These are phyloP conservation scores for Metschnikowia chrysomelidarum DNA, from an alignment of 805 yeast genomes.

Conservation along the genomic window DNA sequence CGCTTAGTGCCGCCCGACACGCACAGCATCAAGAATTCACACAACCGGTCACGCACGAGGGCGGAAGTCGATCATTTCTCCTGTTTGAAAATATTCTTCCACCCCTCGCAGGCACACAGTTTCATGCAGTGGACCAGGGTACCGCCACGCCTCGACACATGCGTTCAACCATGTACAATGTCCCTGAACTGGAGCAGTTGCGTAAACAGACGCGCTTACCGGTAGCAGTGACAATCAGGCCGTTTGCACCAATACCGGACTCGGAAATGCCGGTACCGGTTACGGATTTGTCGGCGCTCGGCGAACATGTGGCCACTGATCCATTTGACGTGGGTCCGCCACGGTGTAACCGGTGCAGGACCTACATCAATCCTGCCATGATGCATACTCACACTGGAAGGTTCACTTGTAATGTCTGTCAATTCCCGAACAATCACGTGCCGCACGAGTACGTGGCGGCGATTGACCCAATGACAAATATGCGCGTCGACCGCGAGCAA, in stretches of 20 bases:
- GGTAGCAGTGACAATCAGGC: slow-evolving; percentile 74
- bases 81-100: slow-evolving; percentile 80
- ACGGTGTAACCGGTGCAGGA: slow-evolving; percentile 88
- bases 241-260: slow-evolving; percentile 66
- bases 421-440: slow-evolving; percentile 61
- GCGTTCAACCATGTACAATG: slow-evolving; percentile 75
- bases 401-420: slow-evolving; percentile 85
- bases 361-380: slow-evolving; percentile 85
- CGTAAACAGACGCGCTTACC: slow-evolving; percentile 74
- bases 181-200: slow-evolving; percentile 72
- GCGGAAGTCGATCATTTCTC: slow-evolving; percentile 44
- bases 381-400: slow-evolving; percentile 58
- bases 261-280: slow-evolving; percentile 62
- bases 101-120: slow-evolving; percentile 77
- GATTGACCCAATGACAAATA: slow-evolving; percentile 53
- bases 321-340: slow-evolving; percentile 60
- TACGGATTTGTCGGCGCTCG: slow-evolving; percentile 53
- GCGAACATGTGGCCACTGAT: slow-evolving; percentile 23
- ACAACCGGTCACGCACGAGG: slow-evolving; percentile 13
- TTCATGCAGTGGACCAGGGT: slow-evolving; percentile 74
- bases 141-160: slow-evolving; percentile 77
- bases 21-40: slow-evolving; percentile 15
- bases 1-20: slow-evolving; percentile 13
- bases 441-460: slow-evolving; percentile 67
- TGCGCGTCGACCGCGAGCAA: slow-evolving; percentile 57